These are phyloP conservation scores for Agastache rugosa DNA, from an alignment of 257 asterid genomes.

Conservation along the genomic window DNA sequence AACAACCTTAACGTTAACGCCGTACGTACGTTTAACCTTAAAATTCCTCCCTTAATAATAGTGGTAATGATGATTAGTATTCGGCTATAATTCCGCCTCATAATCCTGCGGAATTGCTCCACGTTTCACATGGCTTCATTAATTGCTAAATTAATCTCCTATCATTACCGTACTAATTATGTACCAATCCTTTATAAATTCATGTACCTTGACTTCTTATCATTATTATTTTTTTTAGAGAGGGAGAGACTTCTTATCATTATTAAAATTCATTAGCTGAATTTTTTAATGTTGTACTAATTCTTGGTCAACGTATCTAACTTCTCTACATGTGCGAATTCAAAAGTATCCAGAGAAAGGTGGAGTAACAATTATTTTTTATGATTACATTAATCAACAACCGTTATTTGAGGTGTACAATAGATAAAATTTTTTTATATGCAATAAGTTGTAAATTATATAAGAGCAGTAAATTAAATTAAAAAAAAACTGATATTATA, in stretches of 20 bases:
- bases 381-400: too few relatives aligned
- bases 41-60: neutral
- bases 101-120: slow-evolving; percentile 37
- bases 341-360: too few relatives aligned
- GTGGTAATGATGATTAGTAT: neutral
- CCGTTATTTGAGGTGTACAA: too few relatives aligned
- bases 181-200: neutral
- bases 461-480: too few relatives aligned
- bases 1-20: too few relatives aligned
- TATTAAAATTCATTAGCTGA: neutral
- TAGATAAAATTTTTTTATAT: too few relatives aligned
- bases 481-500: too few relatives aligned
- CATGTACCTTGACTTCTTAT: slow-evolving; percentile 21
- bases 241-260: neutral
- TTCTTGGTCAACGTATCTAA: neutral
- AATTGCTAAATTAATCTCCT: neutral
- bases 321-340: too few relatives aligned
- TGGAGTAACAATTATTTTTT: too few relatives aligned
- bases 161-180: neutral
- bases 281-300: neutral
- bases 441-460: too few relatives aligned
- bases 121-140: slow-evolving; percentile 42
- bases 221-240: too few relatives aligned
- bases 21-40: slow-evolving; percentile 10
- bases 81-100: slow-evolving; percentile 31